Evolutionary conservation across 768 basidiomycete genomes (phyloP).

Genomic region (Lentinus brumalis): DNA sequence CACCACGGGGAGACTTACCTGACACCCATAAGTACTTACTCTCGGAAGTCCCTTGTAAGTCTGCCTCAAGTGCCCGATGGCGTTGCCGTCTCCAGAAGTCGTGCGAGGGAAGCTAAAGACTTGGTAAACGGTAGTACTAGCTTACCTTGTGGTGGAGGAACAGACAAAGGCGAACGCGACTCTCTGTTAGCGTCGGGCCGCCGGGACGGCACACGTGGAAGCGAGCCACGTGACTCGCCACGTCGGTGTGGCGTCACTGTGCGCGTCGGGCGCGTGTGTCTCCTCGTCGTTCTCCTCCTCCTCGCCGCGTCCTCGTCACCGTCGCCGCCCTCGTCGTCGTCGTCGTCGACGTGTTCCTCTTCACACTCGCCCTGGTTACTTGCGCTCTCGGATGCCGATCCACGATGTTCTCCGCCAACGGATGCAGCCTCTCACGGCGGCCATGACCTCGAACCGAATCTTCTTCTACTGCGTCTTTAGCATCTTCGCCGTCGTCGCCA

Average conservation of each 20-base stretch:
- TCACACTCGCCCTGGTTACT: not conserved
- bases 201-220: not conserved
- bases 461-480: constrained; percentile 72
- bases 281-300: not conserved
- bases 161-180: too few relatives aligned
- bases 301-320: not conserved
- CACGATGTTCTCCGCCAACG: constrained; percentile 52
- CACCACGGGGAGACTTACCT: too few relatives aligned
- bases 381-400: constrained; percentile 44
- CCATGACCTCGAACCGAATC: constrained; percentile 63
- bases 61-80: too few relatives aligned
- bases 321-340: not conserved
- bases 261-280: not conserved
- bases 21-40: too few relatives aligned
- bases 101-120: too few relatives aligned
- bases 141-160: too few relatives aligned
- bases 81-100: too few relatives aligned
- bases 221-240: not conserved
- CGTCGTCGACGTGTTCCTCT: not conserved
- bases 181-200: not conserved
- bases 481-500: constrained; percentile 65
- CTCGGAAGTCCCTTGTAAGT: too few relatives aligned
- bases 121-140: too few relatives aligned
- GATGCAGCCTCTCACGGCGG: constrained; percentile 49
- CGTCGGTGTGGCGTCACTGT: constrained; percentile 1